A percentile compares a stretch with the other conserved stretches of the same genome.
Evolutionary conservation across 768 basidiomycete species (phyloP).

Genomic region (Gymnopilus junonius): DNA sequence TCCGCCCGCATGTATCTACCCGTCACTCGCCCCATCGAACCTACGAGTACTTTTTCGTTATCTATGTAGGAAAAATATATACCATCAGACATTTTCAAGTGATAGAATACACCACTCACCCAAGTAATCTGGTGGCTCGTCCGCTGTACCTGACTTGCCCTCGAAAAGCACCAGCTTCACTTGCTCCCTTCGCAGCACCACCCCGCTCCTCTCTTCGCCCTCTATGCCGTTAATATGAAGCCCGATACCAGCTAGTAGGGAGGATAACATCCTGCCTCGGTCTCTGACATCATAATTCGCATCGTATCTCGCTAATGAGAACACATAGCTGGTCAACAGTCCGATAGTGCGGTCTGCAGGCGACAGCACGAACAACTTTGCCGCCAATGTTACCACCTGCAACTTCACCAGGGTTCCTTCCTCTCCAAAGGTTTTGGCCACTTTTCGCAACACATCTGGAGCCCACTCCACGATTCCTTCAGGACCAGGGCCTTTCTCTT

Average conservation of each 20-base stretch:
- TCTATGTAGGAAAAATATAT: constrained; percentile 30
- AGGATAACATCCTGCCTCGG: constrained; percentile 77
- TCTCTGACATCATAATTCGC: constrained; percentile 89
- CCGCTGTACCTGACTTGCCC: constrained; percentile 60
- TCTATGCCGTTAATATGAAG: constrained; percentile 36
- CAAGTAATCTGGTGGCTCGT: constrained; percentile 40
- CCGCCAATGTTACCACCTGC: constrained; percentile 83
- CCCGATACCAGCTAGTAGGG: constrained; percentile 64
- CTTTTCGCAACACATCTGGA: constrained; percentile 86
- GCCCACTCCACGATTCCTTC: constrained; percentile 78
- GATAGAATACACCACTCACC: constrained; percentile 23
- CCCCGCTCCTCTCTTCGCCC: constrained; percentile 62
- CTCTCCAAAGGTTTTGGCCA: constrained; percentile 68
- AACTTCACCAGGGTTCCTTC: constrained; percentile 79
- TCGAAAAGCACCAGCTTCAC: constrained; percentile 79
- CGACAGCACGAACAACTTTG: constrained; percentile 78
- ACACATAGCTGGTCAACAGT: constrained; percentile 71
- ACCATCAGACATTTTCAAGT: background rate
- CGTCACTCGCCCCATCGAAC: constrained; percentile 67
- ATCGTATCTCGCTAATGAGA: constrained; percentile 89
- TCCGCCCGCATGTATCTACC: constrained; percentile 58
- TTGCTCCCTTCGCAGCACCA: constrained; percentile 83
- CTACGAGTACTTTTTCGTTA: constrained; percentile 52
- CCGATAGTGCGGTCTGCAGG: constrained; percentile 53
- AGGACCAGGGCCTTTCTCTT: constrained; percentile 38